A percentile compares a stretch with the other conserved stretches of the same genome.
Evolutionary conservation across 495 filamentous ascomycete genomes (phyloP).

Genomic region (Daldinia decipiens): DNA sequence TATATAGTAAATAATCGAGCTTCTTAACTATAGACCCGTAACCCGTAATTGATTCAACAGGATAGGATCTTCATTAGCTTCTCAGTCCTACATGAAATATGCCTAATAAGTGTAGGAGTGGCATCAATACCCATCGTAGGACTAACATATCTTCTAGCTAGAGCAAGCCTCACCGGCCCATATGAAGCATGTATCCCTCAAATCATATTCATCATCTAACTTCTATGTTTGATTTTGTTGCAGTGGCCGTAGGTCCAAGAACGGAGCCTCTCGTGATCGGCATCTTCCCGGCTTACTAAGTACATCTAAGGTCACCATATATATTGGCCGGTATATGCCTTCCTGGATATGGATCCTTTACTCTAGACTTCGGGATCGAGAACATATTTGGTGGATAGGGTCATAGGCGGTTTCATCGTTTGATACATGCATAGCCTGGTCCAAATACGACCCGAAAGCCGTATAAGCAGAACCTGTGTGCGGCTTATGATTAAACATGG

Average conservation of each 20-base stretch:
- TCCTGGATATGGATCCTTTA: conserved; percentile 12
- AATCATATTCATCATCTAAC: not conserved
- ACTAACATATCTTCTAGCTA: not conserved
- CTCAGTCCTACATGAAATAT: not conserved
- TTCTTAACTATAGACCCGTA: not conserved
- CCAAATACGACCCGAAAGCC: conserved; percentile 22
- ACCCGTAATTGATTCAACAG: not conserved
- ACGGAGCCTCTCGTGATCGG: conserved; percentile 9
- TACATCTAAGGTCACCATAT: conserved; percentile 20
- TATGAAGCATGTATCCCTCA: not conserved
- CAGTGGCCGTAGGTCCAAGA: not conserved
- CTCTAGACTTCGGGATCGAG: conserved; percentile 14
- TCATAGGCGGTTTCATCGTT: conserved; percentile 6
- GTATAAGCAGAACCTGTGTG: conserved; percentile 19
- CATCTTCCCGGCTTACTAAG: conserved; percentile 30
- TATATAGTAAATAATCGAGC: not conserved
- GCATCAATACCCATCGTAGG: not conserved
- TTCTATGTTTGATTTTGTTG: not conserved
- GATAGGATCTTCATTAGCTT: not conserved
- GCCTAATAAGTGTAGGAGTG: not conserved
- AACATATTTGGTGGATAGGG: conserved; percentile 11
- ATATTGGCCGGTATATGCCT: conserved; percentile 34
- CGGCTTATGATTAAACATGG: not conserved
- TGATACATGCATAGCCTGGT: conserved; percentile 20
- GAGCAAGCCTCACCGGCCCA: not conserved